Base-by-base conservation (phyloP, 2,329 filamentous ascomycete species). In the Rosellinia necatrix region DNA sequence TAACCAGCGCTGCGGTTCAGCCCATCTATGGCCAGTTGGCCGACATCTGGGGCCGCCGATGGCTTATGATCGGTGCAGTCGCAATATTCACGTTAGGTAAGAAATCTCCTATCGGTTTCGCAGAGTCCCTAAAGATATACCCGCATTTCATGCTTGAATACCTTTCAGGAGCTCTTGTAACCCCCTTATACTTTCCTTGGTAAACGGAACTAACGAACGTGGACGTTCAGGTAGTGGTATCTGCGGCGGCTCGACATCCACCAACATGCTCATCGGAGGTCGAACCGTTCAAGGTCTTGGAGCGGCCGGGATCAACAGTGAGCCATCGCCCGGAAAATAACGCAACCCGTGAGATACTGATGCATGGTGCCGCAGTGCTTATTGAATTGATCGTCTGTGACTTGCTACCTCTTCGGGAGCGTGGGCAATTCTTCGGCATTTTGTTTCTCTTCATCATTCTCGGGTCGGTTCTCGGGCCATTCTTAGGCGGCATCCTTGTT, bases 151-250 rank as follows among this genome's bases (percentile, higher is more conserved):
- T n/a, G n/a, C n/a, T n/a, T n/a, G n/a, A n/a, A n/a, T n/a, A n/a
- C n/a, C n/a, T n/a, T n/a, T n/a, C n/a, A n/a, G n/a, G n/a, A n/a
- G n/a, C n/a, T n/a, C n/a, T n/a, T n/a, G n/a, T n/a, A n/a, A n/a
- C n/a, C n/a, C n/a, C n/a, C n/a, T n/a, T n/a, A n/a, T n/a, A n/a
- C n/a, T n/a, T n/a, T n/a, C n/a, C n/a, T n/a, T n/a, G n/a, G n/a
- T n/a, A n/a, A n/a, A n/a, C n/a, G n/a, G n/a, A n/a, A n/a, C n/a
- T n/a, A n/a, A n/a, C n/a, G n/a, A n/a, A n/a, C n/a, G n/a, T n/a
- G n/a, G n/a, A n/a, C n/a, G n/a, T n/a, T n/a, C n/a, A n/a, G n/a
- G 79, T 0, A 79, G 76, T 56, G 76, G 70, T 0, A 70, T 82
- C 6, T 71, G 68, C 34, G 78, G 76, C 0, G 72, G 70, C 2